Conservation (phyloP, 169 alveolate species). For the Cryptosporidium ryanae region DNA sequence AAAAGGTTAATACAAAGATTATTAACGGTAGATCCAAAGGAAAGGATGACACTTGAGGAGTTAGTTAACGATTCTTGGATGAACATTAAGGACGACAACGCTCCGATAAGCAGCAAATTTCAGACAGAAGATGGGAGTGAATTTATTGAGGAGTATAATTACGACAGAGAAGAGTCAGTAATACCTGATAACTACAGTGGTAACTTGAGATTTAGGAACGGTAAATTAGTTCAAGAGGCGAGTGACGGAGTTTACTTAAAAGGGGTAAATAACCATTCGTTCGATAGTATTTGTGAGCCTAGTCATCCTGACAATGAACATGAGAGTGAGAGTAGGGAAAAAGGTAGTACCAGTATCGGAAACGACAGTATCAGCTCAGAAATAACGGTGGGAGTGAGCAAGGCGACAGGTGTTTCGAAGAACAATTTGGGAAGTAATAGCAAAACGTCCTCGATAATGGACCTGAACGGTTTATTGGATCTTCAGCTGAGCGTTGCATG, state of each 20-base stretch:
- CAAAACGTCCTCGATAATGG: conserved; percentile 64
- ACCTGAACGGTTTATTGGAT: conserved; percentile 36
- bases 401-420: neutral
- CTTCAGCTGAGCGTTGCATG: conserved; percentile 67
- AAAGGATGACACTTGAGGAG: conserved; percentile 46
- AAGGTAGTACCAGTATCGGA: neutral
- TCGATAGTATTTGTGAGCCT: neutral
- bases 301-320: too few species aligned
- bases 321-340: too few species aligned
- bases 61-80: conserved; percentile 59
- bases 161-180: conserved; percentile 19
- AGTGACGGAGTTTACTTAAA: too few species aligned
- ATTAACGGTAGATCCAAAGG: conserved; percentile 56
- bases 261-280: too few species aligned
- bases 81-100: conserved; percentile 1
- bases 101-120: conserved; percentile 1
- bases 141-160: neutral
- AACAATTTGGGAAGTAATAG: neutral
- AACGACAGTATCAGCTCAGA: neutral
- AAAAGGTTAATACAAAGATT: conserved; percentile 34
- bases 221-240: too few species aligned
- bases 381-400: neutral
- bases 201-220: too few species aligned
- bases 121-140: neutral
- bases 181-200: neutral